Evolutionary conservation across 2,329 filamentous ascomycete genomes (phyloP).

Genomic region (Arthrobotrys sphaeroides): DNA sequence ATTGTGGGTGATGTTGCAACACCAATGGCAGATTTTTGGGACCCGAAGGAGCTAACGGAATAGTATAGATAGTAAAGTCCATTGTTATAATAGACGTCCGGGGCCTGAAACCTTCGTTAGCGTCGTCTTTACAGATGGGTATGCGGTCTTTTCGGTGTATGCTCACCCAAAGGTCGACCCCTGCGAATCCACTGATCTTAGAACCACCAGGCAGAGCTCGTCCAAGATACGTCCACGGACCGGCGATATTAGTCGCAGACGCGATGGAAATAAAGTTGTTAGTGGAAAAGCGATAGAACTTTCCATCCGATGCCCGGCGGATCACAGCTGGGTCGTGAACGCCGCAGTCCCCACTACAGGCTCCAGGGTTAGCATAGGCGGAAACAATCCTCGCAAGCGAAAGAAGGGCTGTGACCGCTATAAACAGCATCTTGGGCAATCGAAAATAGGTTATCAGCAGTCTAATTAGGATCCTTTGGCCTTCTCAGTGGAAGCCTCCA

Average conservation of each 20-base stretch:
- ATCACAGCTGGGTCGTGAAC: slow-evolving; percentile 63
- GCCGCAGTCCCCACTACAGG: slow-evolving; percentile 62
- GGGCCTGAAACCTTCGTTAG: slow-evolving; percentile 65
- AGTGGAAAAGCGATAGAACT: slow-evolving; percentile 64
- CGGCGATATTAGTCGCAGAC: slow-evolving; percentile 61
- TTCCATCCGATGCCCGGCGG: slow-evolving; percentile 61
- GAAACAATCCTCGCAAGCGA: slow-evolving; percentile 27
- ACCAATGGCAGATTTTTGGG: slow-evolving; percentile 71
- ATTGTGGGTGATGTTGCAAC: slow-evolving; percentile 63
- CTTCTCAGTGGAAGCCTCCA: neutral
- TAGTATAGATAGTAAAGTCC: slow-evolving; percentile 73
- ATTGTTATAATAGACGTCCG: slow-evolving; percentile 70
- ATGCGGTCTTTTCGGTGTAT: neutral
- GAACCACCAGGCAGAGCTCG: slow-evolving; percentile 61
- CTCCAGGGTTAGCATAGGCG: slow-evolving; percentile 58
- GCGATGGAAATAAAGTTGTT: slow-evolving; percentile 62
- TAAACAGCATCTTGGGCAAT: slow-evolving; percentile 34
- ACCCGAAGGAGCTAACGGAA: slow-evolving; percentile 71
- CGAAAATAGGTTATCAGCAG: neutral
- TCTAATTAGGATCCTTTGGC: neutral
- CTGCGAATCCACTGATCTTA: slow-evolving; percentile 61
- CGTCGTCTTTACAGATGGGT: neutral
- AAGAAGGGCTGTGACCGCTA: slow-evolving; percentile 52
- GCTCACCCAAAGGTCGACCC: slow-evolving; percentile 62
- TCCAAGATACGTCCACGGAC: slow-evolving; percentile 64